These are phyloP conservation scores for Picea abies DNA, from an alignment of 83 land plant genomes.

Conservation along the genomic window DNA sequence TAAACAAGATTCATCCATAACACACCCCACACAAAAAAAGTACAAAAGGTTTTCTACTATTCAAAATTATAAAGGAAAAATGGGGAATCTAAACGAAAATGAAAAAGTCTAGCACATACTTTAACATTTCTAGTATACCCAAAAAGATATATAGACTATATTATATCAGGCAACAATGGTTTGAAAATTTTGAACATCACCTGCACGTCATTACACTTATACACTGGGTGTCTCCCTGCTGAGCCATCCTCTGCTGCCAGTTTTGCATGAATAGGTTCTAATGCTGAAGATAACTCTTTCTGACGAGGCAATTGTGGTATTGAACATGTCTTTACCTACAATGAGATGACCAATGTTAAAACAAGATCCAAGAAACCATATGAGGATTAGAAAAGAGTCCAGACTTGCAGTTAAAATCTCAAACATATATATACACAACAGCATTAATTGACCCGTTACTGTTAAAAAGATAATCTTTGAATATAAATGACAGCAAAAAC, in stretches of 20 bases:
- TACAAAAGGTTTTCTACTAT: too few relatives aligned
- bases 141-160: not conserved
- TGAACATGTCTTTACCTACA: constrained; percentile 68
- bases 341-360: constrained; percentile 11
- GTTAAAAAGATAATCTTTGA: not conserved
- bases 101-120: too few relatives aligned
- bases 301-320: constrained; percentile 82
- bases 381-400: not conserved
- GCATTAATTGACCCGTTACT: not conserved
- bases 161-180: not conserved
- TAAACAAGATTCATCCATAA: too few relatives aligned
- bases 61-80: too few relatives aligned
- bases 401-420: not conserved
- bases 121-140: too few relatives aligned
- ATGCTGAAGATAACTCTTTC: constrained; percentile 66
- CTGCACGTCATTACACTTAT: constrained; percentile 88
- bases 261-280: constrained; percentile 73
- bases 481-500: not conserved
- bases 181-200: constrained; percentile 29
- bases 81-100: too few relatives aligned
- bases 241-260: constrained; percentile 54
- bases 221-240: constrained; percentile 82
- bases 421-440: not conserved
- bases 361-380: not conserved
- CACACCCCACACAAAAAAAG: too few relatives aligned